Evolutionary conservation across 2,329 filamentous ascomycete species (phyloP).

Genomic region (Mycogone perniciosa): DNA sequence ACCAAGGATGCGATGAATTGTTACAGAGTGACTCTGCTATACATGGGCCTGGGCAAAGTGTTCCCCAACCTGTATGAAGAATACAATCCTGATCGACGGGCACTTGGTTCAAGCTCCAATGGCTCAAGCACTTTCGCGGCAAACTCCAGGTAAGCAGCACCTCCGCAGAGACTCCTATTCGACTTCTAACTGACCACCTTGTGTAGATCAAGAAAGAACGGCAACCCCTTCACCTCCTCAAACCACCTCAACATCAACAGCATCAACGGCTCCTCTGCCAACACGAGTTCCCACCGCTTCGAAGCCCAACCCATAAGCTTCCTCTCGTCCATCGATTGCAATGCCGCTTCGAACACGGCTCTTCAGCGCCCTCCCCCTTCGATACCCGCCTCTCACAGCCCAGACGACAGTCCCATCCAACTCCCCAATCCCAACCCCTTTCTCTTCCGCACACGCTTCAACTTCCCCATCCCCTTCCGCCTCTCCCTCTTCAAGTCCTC

Average conservation of each 20-base stretch:
- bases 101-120: constrained; percentile 11
- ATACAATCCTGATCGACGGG: constrained; percentile 31
- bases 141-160: constrained; percentile 3
- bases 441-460: constrained; percentile 28
- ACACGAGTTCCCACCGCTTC: background rate
- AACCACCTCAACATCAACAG: constrained; percentile 11
- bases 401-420: constrained; percentile 7
- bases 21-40: constrained; percentile 37
- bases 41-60: constrained; percentile 35
- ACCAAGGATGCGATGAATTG: constrained; percentile 47
- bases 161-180: background rate
- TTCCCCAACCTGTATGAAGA: constrained; percentile 37
- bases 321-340: constrained; percentile 2
- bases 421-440: constrained; percentile 26
- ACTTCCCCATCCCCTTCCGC: constrained; percentile 20
- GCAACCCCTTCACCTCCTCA: constrained; percentile 18
- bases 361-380: background rate
- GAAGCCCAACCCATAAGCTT: constrained; percentile 3
- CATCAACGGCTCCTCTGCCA: constrained; percentile 15
- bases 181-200: background rate
- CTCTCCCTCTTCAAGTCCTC: constrained; percentile 16
- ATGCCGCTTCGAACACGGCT: background rate
- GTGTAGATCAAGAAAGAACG: constrained; percentile 10
- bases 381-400: constrained; percentile 1
- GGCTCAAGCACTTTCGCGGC: constrained; percentile 3